Conservation (phyloP, 805 yeast genomes). For the Pichia exigua region DNA sequence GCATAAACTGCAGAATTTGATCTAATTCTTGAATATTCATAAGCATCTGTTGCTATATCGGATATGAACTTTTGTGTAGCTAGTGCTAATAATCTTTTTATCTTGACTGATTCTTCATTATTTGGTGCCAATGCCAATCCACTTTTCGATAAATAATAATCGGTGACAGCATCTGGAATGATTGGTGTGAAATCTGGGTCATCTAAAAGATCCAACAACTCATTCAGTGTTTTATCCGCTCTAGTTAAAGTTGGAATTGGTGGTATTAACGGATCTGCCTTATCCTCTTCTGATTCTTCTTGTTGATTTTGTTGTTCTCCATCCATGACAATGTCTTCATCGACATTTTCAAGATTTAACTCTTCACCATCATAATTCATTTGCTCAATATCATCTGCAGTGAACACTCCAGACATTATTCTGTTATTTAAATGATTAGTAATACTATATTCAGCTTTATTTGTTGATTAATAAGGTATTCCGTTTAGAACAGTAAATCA, state of each 20-base stretch:
- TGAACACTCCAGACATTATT: not conserved
- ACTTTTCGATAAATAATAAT: conserved; percentile 61
- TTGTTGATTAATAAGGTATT: too few species aligned
- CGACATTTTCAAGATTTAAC: conserved; percentile 12
- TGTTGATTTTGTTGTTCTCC: not conserved
- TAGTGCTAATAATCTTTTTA: conserved; percentile 78
- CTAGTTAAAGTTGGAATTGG: conserved; percentile 58
- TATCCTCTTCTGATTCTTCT: not conserved
- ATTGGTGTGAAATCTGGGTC: conserved; percentile 93
- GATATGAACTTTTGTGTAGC: conserved; percentile 95
- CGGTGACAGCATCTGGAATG: conserved; percentile 94
- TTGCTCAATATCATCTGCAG: conserved; percentile 7
- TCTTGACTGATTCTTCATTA: conserved; percentile 14
- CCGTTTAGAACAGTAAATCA: too few species aligned
- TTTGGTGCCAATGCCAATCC: conserved; percentile 45
- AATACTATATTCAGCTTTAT: too few species aligned
- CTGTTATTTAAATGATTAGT: too few species aligned
- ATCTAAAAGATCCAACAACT: conserved; percentile 81
- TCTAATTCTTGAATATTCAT: conserved; percentile 88
- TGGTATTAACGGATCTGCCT: conserved; percentile 6
- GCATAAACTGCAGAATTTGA: conserved; percentile 82
- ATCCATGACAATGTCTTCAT: not conserved
- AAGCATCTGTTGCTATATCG: conserved; percentile 94
- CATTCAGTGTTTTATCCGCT: conserved; percentile 76
- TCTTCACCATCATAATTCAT: conserved; percentile 5